Conservation (phyloP, 2,329 filamentous ascomycete genomes). For the Alternaria metachromatica region DNA sequence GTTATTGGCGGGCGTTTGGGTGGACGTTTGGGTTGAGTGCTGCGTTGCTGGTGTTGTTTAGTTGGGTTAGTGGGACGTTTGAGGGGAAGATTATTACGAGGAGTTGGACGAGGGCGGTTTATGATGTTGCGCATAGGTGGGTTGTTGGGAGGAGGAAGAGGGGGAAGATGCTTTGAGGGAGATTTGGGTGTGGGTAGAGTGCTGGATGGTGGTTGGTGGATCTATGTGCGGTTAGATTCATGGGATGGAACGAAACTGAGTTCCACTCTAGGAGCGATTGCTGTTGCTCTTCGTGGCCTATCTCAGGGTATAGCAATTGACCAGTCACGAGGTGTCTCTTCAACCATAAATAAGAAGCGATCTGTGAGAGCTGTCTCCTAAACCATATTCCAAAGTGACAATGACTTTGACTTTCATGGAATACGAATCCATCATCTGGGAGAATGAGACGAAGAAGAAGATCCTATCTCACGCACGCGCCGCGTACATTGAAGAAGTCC, state of each 20-base stretch:
- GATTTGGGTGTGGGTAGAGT: not conserved
- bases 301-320: too few relatives aligned
- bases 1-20: constrained; percentile 73
- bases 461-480: too few relatives aligned
- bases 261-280: not conserved
- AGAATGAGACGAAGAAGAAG: too few relatives aligned
- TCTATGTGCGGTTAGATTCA: not conserved
- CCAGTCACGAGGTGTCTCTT: too few relatives aligned
- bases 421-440: too few relatives aligned
- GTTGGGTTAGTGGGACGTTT: constrained; percentile 63
- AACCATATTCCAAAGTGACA: too few relatives aligned
- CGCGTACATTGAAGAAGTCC: too few relatives aligned
- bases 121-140: constrained; percentile 37
- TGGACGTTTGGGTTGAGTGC: constrained; percentile 68
- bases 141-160: constrained; percentile 28
- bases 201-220: not conserved
- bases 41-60: constrained; percentile 64
- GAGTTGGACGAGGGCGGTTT: constrained; percentile 46
- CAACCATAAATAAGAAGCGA: too few relatives aligned
- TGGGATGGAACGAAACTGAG: too few relatives aligned
- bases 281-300: not conserved
- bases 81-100: constrained; percentile 62
- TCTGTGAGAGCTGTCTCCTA: too few relatives aligned
- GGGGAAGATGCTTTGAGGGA: constrained; percentile 16
- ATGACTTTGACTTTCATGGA: too few relatives aligned